phyloP scores from a whole-genome alignment of 257 asterid genomes.

The Solanum chiquidenum region DNA sequence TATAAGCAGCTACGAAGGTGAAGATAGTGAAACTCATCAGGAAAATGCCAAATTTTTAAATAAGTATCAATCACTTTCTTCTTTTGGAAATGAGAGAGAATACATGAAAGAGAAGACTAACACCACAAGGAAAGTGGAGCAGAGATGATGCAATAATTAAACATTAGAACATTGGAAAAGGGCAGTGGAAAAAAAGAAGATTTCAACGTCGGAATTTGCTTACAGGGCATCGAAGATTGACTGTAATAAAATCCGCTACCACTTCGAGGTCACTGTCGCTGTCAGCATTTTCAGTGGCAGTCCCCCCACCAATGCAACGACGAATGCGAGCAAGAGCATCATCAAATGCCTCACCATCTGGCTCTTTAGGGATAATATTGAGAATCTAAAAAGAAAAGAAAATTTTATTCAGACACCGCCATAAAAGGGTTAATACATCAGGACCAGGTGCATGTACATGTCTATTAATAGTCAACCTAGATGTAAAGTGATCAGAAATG shows the following conservation, averaged over 20 bases:
- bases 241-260: slow-evolving; percentile 60
- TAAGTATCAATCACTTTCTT: neutral
- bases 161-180: neutral
- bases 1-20: neutral
- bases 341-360: slow-evolving; percentile 62
- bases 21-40: neutral
- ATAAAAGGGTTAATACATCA: neutral
- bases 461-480: neutral
- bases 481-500: neutral
- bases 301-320: slow-evolving; percentile 51
- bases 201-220: slow-evolving; percentile 14
- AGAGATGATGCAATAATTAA: neutral
- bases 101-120: neutral
- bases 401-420: neutral
- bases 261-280: slow-evolving; percentile 83
- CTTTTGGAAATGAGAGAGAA: neutral
- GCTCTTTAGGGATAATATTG: slow-evolving; percentile 57
- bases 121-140: neutral
- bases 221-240: slow-evolving; percentile 84
- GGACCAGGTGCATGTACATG: neutral
- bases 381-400: slow-evolving; percentile 30
- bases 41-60: neutral
- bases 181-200: neutral
- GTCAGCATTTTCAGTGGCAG: slow-evolving; percentile 65
- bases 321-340: slow-evolving; percentile 58